Base-by-base conservation (phyloP, 768 basidiomycete species). In the Pulveroboletus ravenelii region DNA sequence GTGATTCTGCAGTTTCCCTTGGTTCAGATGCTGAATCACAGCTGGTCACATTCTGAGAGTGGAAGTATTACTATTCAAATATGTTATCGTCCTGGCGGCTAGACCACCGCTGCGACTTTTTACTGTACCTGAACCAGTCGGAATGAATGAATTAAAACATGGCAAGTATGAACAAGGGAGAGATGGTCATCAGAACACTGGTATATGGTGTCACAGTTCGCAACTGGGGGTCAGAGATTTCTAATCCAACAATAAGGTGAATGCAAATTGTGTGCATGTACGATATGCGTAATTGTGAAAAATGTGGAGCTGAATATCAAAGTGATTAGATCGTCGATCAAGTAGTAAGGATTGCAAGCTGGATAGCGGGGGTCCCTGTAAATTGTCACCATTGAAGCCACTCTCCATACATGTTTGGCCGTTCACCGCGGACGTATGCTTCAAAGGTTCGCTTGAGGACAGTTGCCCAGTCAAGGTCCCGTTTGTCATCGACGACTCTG, bases 391-490 rank as follows among this genome's bases (percentile, higher is more conserved):
- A 84, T 54, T 72, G 67, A 46, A 83, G 62, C 78, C 78, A 80
- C 65, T 97, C 93, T 30, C 93, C 94, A 62, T 97, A 96, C 89
- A 94, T 89, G 67, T 94, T 97, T 10, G 95, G 93, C 54, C 78
- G 72, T 71, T 99, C 95, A 14, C 87, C 90, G 38, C 95, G 82
- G 54, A 99, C 65, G 68, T 89, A 98, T 18, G 85, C 78, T 71
- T 99, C 96, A 63, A 96, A 97, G 38, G 91, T 93, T 64, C 96
- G 78, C 73, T 98, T 99, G 59, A 98, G 69, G 18, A 97, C 93
- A 12, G 93, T 89, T 23, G 88, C 81, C 96, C 96, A 99, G 59
- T 86, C 81, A 48, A 94, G 74, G 62, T 95, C 93, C 37, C 84
- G 79, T 63, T 80, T 79, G 69, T 93, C 90, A 52, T 84, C 79